Conservation (phyloP, 108 stramenopile genomes). For the Pseudonitzschia multistriata region DNA sequence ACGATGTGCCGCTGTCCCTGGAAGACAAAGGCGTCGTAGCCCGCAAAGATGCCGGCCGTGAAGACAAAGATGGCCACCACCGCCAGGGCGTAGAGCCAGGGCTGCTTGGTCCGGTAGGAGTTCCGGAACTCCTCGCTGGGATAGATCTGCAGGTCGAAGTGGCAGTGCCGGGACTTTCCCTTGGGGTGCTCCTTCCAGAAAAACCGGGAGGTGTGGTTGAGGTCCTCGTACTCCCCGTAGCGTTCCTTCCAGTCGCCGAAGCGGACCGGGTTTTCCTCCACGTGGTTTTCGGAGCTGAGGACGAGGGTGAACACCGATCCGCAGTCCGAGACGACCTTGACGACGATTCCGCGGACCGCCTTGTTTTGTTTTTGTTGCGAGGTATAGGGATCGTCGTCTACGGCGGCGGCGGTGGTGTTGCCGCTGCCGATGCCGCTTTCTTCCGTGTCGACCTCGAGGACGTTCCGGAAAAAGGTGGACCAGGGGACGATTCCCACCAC, state of each 20-base stretch:
- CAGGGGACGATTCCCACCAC: slow-evolving; percentile 25
- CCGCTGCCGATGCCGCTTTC: not conserved
- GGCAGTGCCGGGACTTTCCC: slow-evolving; percentile 20
- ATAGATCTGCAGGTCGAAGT: slow-evolving; percentile 41
- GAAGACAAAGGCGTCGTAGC: slow-evolving; percentile 40
- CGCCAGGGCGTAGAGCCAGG: slow-evolving; percentile 26
- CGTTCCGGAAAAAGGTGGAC: slow-evolving; percentile 25
- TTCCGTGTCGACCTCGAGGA: slow-evolving; percentile 9
- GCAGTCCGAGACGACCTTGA: slow-evolving; percentile 27
- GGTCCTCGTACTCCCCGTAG: not conserved
- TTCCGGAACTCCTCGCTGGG: slow-evolving; percentile 49
- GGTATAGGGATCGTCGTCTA: not conserved
- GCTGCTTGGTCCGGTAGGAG: slow-evolving; percentile 36
- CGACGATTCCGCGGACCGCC: slow-evolving; percentile 14
- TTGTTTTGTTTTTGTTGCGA: not conserved
- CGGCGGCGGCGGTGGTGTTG: not conserved
- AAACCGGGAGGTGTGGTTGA: slow-evolving; percentile 8
- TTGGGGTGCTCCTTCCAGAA: slow-evolving; percentile 23
- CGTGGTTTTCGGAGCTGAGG: slow-evolving; percentile 12
- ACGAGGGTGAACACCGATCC: slow-evolving; percentile 24
- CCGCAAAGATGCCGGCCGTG: slow-evolving; percentile 39
- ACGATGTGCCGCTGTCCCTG: slow-evolving; percentile 11
- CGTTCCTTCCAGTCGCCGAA: slow-evolving; percentile 14
- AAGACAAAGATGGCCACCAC: slow-evolving; percentile 44
- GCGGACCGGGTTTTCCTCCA: not conserved